Evolutionary conservation across 768 basidiomycete species (phyloP), one percentile per base, ranked within the genome.

Genomic region (Amanita thiersii): DNA sequence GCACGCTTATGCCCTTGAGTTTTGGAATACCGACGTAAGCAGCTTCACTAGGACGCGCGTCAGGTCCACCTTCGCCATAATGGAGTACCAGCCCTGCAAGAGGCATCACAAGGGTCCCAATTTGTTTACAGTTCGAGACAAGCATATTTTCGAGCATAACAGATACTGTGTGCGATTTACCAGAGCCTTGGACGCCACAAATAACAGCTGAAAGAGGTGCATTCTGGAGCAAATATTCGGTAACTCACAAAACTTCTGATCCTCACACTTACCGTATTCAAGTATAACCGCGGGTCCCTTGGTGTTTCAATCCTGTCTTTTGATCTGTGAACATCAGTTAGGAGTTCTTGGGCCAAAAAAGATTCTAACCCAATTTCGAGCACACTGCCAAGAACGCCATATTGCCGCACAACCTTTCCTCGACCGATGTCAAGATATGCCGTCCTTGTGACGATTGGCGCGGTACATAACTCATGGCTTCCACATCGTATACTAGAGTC

Each of bases 181-280:
- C 83, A 0, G 82, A 79, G 0, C 84, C 70, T 61, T 86, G 84
- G 0, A 84, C 82, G 0, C 83, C 83, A 39, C 83, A 86, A 2
- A 86, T 71, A n/a, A 86, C 52, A 0, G 82, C 78, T 0, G 84
- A 85, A 50, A 84, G 80, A 0, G 83, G 84, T 0, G 83, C 68
- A 52, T 84, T 86, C 83, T 84, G 45, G 11, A 7, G n/a, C 10
- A 24, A 24, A 7, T 19, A 39, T 32, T 20, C 20, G 25, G 25
- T 45, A 29, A 12, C 43, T 12, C 24, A 42, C 21, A 19, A 25
- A 12, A 29, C 6, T 19, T 19, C 17, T 11, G 41, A 36, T 14
- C 10, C n/a, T 35, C 20, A 11, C 28, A 37, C 64, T 54, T 50
- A 80, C 82, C 1, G 81, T 83, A 50, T 86, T 86, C 7, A 85